These are phyloP conservation scores for Acorus calamus DNA, from an alignment of 106 monocot species.

Conservation along the genomic window DNA sequence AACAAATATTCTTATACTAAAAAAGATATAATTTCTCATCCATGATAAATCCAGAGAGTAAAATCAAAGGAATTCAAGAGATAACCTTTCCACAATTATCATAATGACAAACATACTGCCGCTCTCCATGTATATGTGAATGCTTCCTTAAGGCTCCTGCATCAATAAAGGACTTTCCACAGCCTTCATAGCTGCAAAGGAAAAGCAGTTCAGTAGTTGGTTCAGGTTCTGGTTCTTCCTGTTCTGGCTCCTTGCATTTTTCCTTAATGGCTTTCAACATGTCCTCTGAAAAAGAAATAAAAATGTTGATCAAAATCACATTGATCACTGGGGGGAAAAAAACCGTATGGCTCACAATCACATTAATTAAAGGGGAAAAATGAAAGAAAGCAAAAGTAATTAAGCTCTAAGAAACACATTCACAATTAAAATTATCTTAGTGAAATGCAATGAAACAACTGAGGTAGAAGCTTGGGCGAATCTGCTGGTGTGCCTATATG, in stretches of 20 bases:
- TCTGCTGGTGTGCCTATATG: no score
- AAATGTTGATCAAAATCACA: background rate
- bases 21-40: no score
- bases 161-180: slow-evolving; percentile 71
- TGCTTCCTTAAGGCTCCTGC: slow-evolving; percentile 58
- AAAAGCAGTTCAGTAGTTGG: slow-evolving; percentile 64
- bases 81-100: slow-evolving; percentile 71
- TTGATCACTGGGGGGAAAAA: background rate
- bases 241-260: slow-evolving; percentile 22
- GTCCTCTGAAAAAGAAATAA: slow-evolving; percentile 38
- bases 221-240: slow-evolving; percentile 44
- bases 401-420: no score
- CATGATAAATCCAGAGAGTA: no score
- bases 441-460: no score
- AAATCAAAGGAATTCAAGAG: background rate
- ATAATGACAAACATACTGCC: slow-evolving; percentile 49
- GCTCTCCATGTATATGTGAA: slow-evolving; percentile 57
- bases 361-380: background rate
- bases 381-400: background rate
- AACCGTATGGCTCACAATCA: background rate
- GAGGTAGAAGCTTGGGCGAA: no score
- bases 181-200: slow-evolving; percentile 80
- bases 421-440: no score
- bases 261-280: slow-evolving; percentile 30
- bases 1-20: no score